These are phyloP conservation scores for Actinidia chinensis DNA, from an alignment of 179 eudicot species.

Conservation along the genomic window DNA sequence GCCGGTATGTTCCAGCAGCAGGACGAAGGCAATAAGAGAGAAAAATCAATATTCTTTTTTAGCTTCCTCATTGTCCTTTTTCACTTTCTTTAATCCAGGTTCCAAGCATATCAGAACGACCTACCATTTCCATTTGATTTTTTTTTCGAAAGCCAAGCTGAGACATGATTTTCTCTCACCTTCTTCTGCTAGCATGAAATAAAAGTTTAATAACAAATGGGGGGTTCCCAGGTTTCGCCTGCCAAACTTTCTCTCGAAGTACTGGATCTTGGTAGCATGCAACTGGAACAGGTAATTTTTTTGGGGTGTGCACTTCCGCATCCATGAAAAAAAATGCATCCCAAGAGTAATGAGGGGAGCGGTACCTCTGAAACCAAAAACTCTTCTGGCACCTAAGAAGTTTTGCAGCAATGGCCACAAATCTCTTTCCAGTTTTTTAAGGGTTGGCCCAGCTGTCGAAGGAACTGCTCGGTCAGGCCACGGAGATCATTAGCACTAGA, in stretches of 20 bases:
- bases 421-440: constrained; percentile 98
- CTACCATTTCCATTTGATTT: constrained; percentile 93
- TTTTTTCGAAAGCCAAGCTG: constrained; percentile 77
- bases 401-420: constrained; percentile 95
- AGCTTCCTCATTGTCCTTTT: constrained; percentile 73
- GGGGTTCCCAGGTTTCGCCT: constrained; percentile 97
- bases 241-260: constrained; percentile 91
- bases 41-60: constrained; percentile 86
- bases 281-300: constrained; percentile 97
- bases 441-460: constrained; percentile 92
- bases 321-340: constrained; percentile 98
- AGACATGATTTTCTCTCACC: constrained; percentile 94
- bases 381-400: constrained; percentile 99
- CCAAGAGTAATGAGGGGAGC: constrained; percentile 98
- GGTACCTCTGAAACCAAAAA: constrained; percentile 99
- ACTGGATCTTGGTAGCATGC: constrained; percentile 99
- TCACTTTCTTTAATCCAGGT: constrained; percentile 70
- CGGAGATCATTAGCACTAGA: constrained; percentile 94
- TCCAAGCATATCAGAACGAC: constrained; percentile 96
- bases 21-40: constrained; percentile 90
- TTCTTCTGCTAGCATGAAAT: constrained; percentile 99
- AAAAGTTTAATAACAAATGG: constrained; percentile 97
- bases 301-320: constrained; percentile 99
- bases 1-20: constrained; percentile 85
- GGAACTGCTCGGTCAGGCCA: constrained; percentile 84